Evolutionary conservation across 2,329 filamentous ascomycete species (phyloP), one percentile per base, ranked within the genome.

Genomic region (Colletotrichum chrysophilum): DNA sequence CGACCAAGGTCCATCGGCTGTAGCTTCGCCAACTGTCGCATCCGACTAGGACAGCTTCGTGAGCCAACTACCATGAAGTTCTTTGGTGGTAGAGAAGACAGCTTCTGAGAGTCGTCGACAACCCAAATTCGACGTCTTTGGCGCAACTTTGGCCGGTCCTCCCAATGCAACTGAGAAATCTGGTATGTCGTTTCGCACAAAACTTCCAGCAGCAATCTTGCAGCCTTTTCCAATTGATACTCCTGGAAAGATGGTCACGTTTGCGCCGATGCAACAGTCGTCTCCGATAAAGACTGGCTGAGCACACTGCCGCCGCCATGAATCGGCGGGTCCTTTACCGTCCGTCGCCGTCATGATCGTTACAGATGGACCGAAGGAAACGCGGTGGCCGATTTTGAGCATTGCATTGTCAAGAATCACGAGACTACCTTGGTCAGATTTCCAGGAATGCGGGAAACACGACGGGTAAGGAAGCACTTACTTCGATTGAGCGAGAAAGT

Each of bases 301-400:
- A 16, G 55, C 55, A 28, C 7, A 58, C 26, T 58, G 21, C 55
- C 12, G 10, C 24, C 13, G 55, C 21, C 55, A 28, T 7, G 26
- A 4, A 28, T 28, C 24, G 7, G 0, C 24, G n/a, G 10, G 1
- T 2, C 16, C 55, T 0, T 16, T 28, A 2, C 26, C 24, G 1
- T 58, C 21, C 13, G 13, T 58, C 13, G 55, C 13, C 13, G 55
- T 58, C 21, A 58, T 24, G 16, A 58, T 58, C 14, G 55, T 58
- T 9, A 58, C 55, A 9, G 55, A 28, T 28, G 55, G 55, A 9
- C 55, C 55, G 14, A 58, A 2, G 2, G 16, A 28, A 4, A 58
- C 55, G 24, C 55, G 24, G 26, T 58, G 24, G 7, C 55, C 55
- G 5, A 58, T 28, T 28, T 58, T 18, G 13, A 58, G 13, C 13